Evolutionary conservation across 2,329 filamentous ascomycete genomes (phyloP), one percentile per base, ranked within the genome.

Genomic region (Colletotrichum spinosum): DNA sequence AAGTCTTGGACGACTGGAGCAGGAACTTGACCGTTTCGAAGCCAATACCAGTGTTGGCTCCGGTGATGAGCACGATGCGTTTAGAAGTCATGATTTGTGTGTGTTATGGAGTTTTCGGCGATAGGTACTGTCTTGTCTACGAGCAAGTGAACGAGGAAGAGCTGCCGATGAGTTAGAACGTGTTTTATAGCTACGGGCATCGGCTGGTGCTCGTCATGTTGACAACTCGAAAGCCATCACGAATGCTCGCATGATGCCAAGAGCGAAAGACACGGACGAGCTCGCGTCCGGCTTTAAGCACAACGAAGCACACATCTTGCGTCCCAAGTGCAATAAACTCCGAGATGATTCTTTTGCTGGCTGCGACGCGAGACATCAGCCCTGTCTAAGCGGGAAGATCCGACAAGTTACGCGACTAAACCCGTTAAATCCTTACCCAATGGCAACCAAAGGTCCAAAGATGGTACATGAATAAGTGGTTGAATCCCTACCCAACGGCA

Each of bases 21-120:
- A 90, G 76, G 1, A 85, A 82, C 67, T 84, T 87, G 54, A 89
- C 82, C 8, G 79, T 81, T 68, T 90, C 83, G 42, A 82, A 84
- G 3, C 89, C 88, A 17, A 91, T 81, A 13, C 88, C 88, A 0
- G 83, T 88, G 69, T 88, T 90, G 65, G 80, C 87, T 41, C 88
- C 88, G 2, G 88, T 90, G 67, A 90, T 82, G 48, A 90, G 73
- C n/a, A 88, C 72, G 65, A 86, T 77, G 8, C 61, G 55, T 35
- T 67, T 65, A 12, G 61, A 61, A 8, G 61, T 41, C 65, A 67
- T 65, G 17, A n/a, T 25, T 25, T 25, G 25, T 25, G 3, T 25
- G 25, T 25, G 25, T 25, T 25, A 25, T 25, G 25, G 4, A 25
- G 25, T 25, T 25, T 3, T 25, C 25, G 25, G 25, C 25, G 25